Conservation (phyloP, 2,329 filamentous ascomycete genomes). For the Cytospora leucostoma region DNA sequence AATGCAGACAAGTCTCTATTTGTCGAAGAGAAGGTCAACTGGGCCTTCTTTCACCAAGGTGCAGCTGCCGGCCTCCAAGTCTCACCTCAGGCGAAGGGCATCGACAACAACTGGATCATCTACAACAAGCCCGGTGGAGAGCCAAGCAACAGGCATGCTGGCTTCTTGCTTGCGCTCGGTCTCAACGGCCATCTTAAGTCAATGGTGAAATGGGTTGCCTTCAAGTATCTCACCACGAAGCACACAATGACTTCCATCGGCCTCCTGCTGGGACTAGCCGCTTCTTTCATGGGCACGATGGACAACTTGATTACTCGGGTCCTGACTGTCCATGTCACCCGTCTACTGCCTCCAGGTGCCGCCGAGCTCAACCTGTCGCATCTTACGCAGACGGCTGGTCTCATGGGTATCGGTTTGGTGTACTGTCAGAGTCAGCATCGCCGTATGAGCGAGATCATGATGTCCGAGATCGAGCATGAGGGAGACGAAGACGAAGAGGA, state of each 20-base stretch:
- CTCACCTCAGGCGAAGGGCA: constrained; percentile 84
- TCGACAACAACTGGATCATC: constrained; percentile 97
- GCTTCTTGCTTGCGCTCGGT: constrained; percentile 86
- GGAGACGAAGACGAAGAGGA: constrained; percentile 82
- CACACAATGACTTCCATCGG: constrained; percentile 99
- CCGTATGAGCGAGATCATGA: constrained; percentile 98
- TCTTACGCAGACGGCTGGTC: constrained; percentile 89
- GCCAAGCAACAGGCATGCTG: constrained; percentile 92
- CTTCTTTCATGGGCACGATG: constrained; percentile 95
- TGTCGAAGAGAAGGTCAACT: constrained; percentile 94
- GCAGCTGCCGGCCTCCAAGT: constrained; percentile 92
- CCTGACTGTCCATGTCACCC: constrained; percentile 91
- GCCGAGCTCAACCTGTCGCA: constrained; percentile 93
- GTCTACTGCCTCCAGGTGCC: constrained; percentile 88
- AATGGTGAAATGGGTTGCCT: constrained; percentile 96
- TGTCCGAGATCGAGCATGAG: constrained; percentile 92
- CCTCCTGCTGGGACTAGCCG: constrained; percentile 86
- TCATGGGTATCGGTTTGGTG: constrained; percentile 94
- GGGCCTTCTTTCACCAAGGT: constrained; percentile 98
- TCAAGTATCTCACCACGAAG: constrained; percentile 98
- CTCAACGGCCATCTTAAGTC: constrained; percentile 93
- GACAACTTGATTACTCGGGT: constrained; percentile 91
- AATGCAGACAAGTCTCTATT: constrained; percentile 87
- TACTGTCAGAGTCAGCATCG: constrained; percentile 96
- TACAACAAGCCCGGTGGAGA: constrained; percentile 92